These are phyloP conservation scores for Solanum dulcamara DNA, from an alignment of 257 asterid genomes.

Conservation along the genomic window DNA sequence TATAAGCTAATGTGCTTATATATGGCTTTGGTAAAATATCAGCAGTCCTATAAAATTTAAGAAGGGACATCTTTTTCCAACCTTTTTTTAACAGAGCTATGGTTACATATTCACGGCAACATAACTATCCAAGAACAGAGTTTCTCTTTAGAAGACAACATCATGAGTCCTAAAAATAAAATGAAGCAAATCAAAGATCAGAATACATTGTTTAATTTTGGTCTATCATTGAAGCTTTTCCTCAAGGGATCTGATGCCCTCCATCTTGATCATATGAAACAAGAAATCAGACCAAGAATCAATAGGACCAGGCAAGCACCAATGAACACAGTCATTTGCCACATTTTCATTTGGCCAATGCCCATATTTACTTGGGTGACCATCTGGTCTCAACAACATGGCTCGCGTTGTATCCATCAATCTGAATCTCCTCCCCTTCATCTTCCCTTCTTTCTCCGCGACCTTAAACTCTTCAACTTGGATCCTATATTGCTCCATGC, in stretches of 20 bases:
- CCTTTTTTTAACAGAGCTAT: not conserved
- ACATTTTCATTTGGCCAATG: slow-evolving; percentile 15
- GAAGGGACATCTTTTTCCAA: not conserved
- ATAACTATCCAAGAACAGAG: not conserved
- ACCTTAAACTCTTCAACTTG: slow-evolving; percentile 26
- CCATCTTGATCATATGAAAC: slow-evolving; percentile 33
- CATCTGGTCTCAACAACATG: slow-evolving; percentile 35
- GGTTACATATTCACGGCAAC: not conserved
- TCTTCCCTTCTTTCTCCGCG: slow-evolving; percentile 24
- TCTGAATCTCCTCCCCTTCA: slow-evolving; percentile 13
- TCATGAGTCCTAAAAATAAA: not conserved
- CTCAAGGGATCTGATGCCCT: slow-evolving; percentile 10
- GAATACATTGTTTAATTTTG: not conserved
- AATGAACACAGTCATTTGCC: slow-evolving; percentile 30
- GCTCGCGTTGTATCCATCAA: slow-evolving; percentile 24
- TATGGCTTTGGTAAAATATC: not conserved
- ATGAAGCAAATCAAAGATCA: not conserved
- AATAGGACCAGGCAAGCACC: slow-evolving; percentile 44
- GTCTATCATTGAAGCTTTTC: slow-evolving; percentile 2
- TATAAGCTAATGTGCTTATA: not conserved
- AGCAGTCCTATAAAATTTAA: not conserved
- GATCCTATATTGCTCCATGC: slow-evolving; percentile 14
- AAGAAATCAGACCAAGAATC: slow-evolving; percentile 40
- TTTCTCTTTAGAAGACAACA: not conserved
- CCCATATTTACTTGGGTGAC: slow-evolving; percentile 32